These are phyloP conservation scores for Gigaspora rosea DNA, from an alignment of 192 early-diverging fungal species.

Conservation along the genomic window DNA sequence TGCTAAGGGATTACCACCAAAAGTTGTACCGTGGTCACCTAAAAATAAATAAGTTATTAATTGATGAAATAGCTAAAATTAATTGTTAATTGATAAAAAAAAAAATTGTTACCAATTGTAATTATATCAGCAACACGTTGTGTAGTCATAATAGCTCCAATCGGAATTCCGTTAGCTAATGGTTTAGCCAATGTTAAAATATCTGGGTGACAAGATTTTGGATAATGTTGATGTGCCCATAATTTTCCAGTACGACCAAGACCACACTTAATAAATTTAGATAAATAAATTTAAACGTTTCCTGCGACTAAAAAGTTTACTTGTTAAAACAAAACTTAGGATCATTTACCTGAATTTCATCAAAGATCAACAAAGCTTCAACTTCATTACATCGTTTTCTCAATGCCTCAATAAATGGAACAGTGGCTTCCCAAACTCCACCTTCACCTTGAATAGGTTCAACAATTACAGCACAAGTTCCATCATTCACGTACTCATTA, in stretches of 20 bases:
- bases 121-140: slow-evolving; percentile 79
- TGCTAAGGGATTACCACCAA: slow-evolving; percentile 93
- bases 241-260: slow-evolving; percentile 87
- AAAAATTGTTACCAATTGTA: slow-evolving; percentile 55
- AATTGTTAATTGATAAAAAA: neutral
- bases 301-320: slow-evolving; percentile 12
- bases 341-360: slow-evolving; percentile 84
- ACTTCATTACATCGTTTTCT: slow-evolving; percentile 81
- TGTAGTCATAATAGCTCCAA: slow-evolving; percentile 87
- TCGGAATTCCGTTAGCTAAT: slow-evolving; percentile 93
- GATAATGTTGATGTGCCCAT: slow-evolving; percentile 80
- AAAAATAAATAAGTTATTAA: neutral
- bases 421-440: slow-evolving; percentile 73
- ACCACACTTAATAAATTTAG: slow-evolving; percentile 67
- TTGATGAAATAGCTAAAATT: neutral
- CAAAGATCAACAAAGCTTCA: slow-evolving; percentile 89
- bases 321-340: neutral
- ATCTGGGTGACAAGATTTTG: slow-evolving; percentile 75
- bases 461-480: slow-evolving; percentile 89
- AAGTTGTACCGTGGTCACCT: slow-evolving; percentile 98
- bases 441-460: slow-evolving; percentile 98
- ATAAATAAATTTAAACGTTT: neutral
- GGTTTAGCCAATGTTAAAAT: slow-evolving; percentile 97
- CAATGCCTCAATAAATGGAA: slow-evolving; percentile 78
- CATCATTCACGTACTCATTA: slow-evolving; percentile 65